Conservation (phyloP, 352 stramenopile species). For the Phytophthora podocarpi region DNA sequence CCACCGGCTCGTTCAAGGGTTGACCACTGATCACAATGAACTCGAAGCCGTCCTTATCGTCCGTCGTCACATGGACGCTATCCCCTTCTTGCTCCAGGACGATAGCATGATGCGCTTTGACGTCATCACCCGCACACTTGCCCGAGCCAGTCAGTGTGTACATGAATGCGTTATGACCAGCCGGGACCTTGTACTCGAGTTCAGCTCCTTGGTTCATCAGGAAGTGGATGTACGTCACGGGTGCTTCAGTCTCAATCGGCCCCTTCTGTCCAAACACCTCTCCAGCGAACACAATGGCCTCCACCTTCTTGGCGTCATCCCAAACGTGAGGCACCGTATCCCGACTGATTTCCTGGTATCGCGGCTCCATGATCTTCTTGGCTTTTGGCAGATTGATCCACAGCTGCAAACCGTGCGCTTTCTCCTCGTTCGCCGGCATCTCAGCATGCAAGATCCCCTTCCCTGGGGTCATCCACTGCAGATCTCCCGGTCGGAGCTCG, state of each 20-base stretch:
- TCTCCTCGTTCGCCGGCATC: slow-evolving; percentile 44
- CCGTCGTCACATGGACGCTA: slow-evolving; percentile 47
- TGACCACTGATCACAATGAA: slow-evolving; percentile 66
- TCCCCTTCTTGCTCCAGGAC: slow-evolving; percentile 56
- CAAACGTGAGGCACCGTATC: slow-evolving; percentile 45
- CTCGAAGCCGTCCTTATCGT: slow-evolving; percentile 40
- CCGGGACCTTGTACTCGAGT: slow-evolving; percentile 47
- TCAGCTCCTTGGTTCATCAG: slow-evolving; percentile 40
- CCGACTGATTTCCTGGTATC: slow-evolving; percentile 57
- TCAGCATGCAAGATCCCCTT: slow-evolving; percentile 60
- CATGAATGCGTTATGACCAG: slow-evolving; percentile 49
- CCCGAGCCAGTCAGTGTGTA: slow-evolving; percentile 44
- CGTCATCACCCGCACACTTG: slow-evolving; percentile 20
- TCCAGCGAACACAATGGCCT: slow-evolving; percentile 59
- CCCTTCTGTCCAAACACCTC: slow-evolving; percentile 53
- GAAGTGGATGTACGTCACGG: slow-evolving; percentile 66
- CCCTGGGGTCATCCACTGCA: slow-evolving; percentile 68
- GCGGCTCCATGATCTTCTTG: slow-evolving; percentile 55
- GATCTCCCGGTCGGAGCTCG: slow-evolving; percentile 47
- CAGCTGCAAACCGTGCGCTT: slow-evolving; percentile 50
- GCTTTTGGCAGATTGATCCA: slow-evolving; percentile 58
- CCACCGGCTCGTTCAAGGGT: slow-evolving; percentile 65
- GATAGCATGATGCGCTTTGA: slow-evolving; percentile 49
- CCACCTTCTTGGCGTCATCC: slow-evolving; percentile 42
- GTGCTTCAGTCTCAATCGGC: slow-evolving; percentile 46